Evolutionary conservation across 768 basidiomycete genomes (phyloP), one percentile per base, ranked within the genome.

Genomic region (Amanita pallidorosea): DNA sequence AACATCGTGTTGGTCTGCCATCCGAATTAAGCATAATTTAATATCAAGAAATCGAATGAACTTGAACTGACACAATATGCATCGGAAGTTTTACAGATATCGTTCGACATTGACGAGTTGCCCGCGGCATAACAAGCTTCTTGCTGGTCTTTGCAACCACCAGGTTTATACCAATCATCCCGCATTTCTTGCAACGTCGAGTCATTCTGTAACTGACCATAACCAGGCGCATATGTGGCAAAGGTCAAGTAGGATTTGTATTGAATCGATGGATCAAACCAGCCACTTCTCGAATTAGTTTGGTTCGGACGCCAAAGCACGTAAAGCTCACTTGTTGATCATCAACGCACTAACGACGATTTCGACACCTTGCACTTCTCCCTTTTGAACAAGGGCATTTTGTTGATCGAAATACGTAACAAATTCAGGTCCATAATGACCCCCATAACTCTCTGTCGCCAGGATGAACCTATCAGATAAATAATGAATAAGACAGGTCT

Each of bases 371-470:
- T 70, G 37, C 5, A 81, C 54, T 3, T 56, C 51, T 7, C 76
- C 75, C 7, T 57, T 58, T 9, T 63, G 56, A 45, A 84, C 81
- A 42, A 71, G 63, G 1, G 65, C 63, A 43, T 83, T 85, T 60
- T 85, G 81, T 49, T 81, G 64, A 31, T 81, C 70, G 57, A 85
- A 84, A 58, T 73, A 82, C 4, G 77, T 76, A 27, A 81, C 79
- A 54, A 83, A 83, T 45, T 69, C 69, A 2, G 82, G 80, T 1
- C 77, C 81, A 58, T 81, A 84, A 56, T 84, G 81, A 0, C 81
- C 81, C 6, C 82, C 83, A 50, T 81, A 85, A 49, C 79, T 80
- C 59, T 85, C 81, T 5, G 81, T 81, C 2, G 79, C 72, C 41
- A 83, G 71, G 29, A 81, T 74, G 55, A 83, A 82, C 56, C 81